Conservation (phyloP, 2,329 filamentous ascomycete genomes). For the Sarocladium kiliense region DNA sequence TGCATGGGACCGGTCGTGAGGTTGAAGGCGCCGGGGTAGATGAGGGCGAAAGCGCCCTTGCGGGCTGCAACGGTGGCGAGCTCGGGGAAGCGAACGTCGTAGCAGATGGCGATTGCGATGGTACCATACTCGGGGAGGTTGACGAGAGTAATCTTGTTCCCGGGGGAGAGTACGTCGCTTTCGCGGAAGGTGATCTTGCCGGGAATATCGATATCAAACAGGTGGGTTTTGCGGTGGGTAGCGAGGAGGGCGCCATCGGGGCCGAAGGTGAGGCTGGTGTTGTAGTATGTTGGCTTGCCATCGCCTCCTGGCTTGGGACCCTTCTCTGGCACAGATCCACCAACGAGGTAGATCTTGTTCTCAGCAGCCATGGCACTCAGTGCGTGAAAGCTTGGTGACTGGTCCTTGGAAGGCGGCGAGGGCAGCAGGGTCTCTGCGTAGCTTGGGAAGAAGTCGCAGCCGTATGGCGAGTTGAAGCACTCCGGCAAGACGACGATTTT, state of each 20-base stretch:
- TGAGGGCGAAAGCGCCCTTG: slow-evolving; percentile 76
- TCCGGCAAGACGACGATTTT: slow-evolving; percentile 89
- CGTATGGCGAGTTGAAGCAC: slow-evolving; percentile 99
- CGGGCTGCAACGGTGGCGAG: slow-evolving; percentile 84
- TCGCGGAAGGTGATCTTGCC: slow-evolving; percentile 90
- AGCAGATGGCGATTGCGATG: slow-evolving; percentile 89
- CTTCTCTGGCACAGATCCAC: slow-evolving; percentile 87
- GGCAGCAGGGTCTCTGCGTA: slow-evolving; percentile 87
- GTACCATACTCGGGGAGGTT: slow-evolving; percentile 85
- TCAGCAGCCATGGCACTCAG: slow-evolving; percentile 75
- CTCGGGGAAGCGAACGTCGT: slow-evolving; percentile 95
- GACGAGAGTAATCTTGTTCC: slow-evolving; percentile 78
- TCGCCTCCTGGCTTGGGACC: slow-evolving; percentile 28
- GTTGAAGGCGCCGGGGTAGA: slow-evolving; percentile 98
- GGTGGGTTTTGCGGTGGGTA: slow-evolving; percentile 86
- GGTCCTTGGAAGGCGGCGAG: slow-evolving; percentile 62
- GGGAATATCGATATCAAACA: slow-evolving; percentile 97
- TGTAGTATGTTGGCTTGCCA: slow-evolving; percentile 66
- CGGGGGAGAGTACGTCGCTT: slow-evolving; percentile 80
- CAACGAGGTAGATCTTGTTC: slow-evolving; percentile 74
- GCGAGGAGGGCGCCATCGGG: slow-evolving; percentile 76
- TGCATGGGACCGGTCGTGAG: slow-evolving; percentile 87
- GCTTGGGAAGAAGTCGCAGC: slow-evolving; percentile 79
- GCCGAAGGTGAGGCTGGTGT: slow-evolving; percentile 80
- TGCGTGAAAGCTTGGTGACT: slow-evolving; percentile 81